phyloP scores from a whole-genome alignment of 352 stramenopile species.

The Pythium monospermum region DNA sequence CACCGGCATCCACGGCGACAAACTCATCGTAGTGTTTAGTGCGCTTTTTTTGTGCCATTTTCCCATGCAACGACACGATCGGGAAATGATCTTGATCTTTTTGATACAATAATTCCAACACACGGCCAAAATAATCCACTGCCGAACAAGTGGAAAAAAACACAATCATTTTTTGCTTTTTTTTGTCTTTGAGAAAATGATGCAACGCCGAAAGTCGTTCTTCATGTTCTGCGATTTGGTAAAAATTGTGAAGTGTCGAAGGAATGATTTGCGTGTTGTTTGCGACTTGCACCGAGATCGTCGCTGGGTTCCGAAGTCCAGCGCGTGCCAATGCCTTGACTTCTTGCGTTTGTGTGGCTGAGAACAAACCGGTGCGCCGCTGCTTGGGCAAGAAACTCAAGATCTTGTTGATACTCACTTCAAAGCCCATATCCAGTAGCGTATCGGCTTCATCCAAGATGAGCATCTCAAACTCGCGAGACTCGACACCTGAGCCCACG shows the following conservation, averaged over 20 bases:
- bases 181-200: slow-evolving; percentile 66
- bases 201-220: slow-evolving; percentile 61
- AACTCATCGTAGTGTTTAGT: slow-evolving; percentile 89
- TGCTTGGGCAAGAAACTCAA: slow-evolving; percentile 45
- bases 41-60: slow-evolving; percentile 89
- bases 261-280: slow-evolving; percentile 79
- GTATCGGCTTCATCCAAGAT: slow-evolving; percentile 96
- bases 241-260: slow-evolving; percentile 92
- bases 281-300: slow-evolving; percentile 86
- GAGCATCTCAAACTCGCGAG: slow-evolving; percentile 50
- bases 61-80: slow-evolving; percentile 91
- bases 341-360: slow-evolving; percentile 89
- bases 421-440: slow-evolving; percentile 95
- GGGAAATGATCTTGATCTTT: slow-evolving; percentile 24
- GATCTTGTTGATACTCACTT: slow-evolving; percentile 89
- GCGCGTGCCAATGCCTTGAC: slow-evolving; percentile 79
- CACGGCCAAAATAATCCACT: slow-evolving; percentile 97
- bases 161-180: slow-evolving; percentile 93
- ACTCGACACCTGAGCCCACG: slow-evolving; percentile 70
- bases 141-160: slow-evolving; percentile 96
- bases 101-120: slow-evolving; percentile 80
- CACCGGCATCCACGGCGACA: slow-evolving; percentile 68
- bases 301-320: slow-evolving; percentile 88
- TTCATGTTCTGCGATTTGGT: slow-evolving; percentile 89
- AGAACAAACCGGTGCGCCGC: slow-evolving; percentile 96